phyloP scores from a whole-genome alignment of 192 early-diverging fungal genomes.

The Globomyces pollinis-pini region DNA sequence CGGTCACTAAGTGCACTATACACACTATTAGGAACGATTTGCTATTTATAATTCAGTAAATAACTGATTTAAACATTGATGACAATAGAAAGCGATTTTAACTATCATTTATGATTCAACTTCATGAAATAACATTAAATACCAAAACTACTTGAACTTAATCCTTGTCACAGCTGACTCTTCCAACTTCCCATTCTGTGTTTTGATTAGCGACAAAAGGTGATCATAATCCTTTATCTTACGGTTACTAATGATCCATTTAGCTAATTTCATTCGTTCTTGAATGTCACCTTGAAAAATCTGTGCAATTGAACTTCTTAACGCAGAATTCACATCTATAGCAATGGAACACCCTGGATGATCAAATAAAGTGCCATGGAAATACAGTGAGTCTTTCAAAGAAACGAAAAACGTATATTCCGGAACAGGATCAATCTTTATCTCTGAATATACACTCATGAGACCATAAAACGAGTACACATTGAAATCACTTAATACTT shows the following conservation, averaged over 20 bases:
- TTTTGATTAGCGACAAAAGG: not conserved
- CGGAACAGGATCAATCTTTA: not conserved
- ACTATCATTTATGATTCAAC: too few species aligned
- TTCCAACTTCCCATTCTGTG: not conserved
- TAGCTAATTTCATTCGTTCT: not conserved
- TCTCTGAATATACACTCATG: slow-evolving; percentile 10
- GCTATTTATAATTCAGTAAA: too few species aligned
- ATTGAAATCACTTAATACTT: not conserved
- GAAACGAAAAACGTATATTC: slow-evolving; percentile 12
- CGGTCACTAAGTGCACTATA: too few species aligned
- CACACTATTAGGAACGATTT: too few species aligned
- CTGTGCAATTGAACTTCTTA: not conserved
- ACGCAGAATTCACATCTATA: slow-evolving; percentile 12
- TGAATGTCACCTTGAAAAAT: not conserved
- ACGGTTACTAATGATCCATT: not conserved
- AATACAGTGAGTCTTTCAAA: not conserved
- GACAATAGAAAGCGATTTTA: too few species aligned
- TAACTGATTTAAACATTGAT: too few species aligned
- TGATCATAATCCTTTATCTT: not conserved
- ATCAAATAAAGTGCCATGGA: slow-evolving; percentile 12
- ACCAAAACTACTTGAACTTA: not conserved
- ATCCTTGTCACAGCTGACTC: not conserved
- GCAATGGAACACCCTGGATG: slow-evolving; percentile 14
- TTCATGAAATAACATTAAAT: too few species aligned
- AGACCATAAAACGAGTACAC: slow-evolving; percentile 9